Evolutionary conservation across 768 basidiomycete species (phyloP).

Genomic region (Leucogyrophana mollusca): DNA sequence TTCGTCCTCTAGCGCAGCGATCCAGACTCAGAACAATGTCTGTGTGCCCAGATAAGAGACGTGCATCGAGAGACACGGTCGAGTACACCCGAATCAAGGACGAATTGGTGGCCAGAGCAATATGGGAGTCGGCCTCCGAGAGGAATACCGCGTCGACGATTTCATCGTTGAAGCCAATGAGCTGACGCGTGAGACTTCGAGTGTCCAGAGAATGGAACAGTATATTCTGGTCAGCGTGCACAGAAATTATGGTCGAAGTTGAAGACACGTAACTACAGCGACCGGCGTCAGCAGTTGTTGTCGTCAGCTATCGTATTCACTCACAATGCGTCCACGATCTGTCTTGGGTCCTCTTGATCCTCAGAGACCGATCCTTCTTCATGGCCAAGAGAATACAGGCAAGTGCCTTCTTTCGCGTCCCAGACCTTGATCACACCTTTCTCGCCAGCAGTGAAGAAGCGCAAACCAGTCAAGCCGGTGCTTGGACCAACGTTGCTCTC

Average conservation of each 20-base stretch:
- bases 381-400: constrained; percentile 58
- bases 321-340: constrained; percentile 81
- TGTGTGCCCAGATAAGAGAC: constrained; percentile 83
- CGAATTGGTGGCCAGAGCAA: constrained; percentile 97
- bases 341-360: constrained; percentile 75
- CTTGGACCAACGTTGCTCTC: constrained; percentile 48
- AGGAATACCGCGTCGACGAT: constrained; percentile 90
- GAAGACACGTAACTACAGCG: constrained; percentile 67
- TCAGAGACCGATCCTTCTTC: constrained; percentile 44
- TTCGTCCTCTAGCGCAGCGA: constrained; percentile 56
- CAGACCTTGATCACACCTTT: constrained; percentile 85
- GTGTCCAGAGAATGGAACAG: constrained; percentile 82
- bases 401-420: constrained; percentile 68
- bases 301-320: constrained; percentile 30
- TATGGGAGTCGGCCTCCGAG: constrained; percentile 60
- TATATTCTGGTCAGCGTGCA: constrained; percentile 97
- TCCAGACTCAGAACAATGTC: constrained; percentile 92
- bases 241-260: constrained; percentile 66
- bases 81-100: constrained; percentile 92
- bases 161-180: constrained; percentile 98
- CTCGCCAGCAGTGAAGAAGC: constrained; percentile 89
- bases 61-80: constrained; percentile 71
- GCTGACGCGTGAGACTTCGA: constrained; percentile 65
- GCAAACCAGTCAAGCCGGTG: constrained; percentile 42
- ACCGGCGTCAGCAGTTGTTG: constrained; percentile 13